Evolutionary conservation across 768 basidiomycete species (phyloP), one percentile per base, ranked within the genome.

Genomic region (Dacryopinax spathularia): DNA sequence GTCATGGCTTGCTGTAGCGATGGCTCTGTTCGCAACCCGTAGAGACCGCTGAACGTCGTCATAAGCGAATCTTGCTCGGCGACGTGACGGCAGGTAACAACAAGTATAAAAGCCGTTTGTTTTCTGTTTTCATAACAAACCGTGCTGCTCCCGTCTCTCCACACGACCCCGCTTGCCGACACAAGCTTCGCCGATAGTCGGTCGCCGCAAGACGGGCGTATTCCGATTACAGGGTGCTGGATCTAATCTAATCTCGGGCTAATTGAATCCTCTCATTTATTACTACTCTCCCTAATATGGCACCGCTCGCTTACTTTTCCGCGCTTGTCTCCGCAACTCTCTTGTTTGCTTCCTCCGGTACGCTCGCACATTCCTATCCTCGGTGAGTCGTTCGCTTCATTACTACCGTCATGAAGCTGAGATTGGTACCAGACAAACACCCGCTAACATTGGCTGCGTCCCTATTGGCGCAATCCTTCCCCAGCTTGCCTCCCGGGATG

Each of bases 41-140:
- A 9, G 25, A 13, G 3, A 3, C 18, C 25, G 13, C 25, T 29
- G 2, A 29, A 6, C 15, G 31, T 29, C 25, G 29, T 20, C 29
- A 29, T 56, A 29, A 56, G 25, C 13, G 20, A 13, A 6, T 56
- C 48, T 10, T 18, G 7, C 6, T 29, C 22, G 3, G 9, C 3
- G 9, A 22, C 25, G 25, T 56, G 39, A 56, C 9, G 48, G 29
- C 25, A 31, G 25, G 48, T 56, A 29, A 56, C 48, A 56, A 7
- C 22, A 25, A 56, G 13, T 56, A 56, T 56, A 56, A 56, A 56
- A 29, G 15, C 48, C 29, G 48, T 27, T 56, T 56, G 48, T 56
- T 56, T 56, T 56, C 48, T 56, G 48, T 56, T 56, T 56, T 56
- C 48, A 56, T 27, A 56, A 56, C 48, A 56, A 27, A 56, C 48